A percentile compares a stretch with the other conserved stretches of the same genome.
Evolutionary conservation across 768 basidiomycete species (phyloP).

Genomic region (Leccinum truebloodii): DNA sequence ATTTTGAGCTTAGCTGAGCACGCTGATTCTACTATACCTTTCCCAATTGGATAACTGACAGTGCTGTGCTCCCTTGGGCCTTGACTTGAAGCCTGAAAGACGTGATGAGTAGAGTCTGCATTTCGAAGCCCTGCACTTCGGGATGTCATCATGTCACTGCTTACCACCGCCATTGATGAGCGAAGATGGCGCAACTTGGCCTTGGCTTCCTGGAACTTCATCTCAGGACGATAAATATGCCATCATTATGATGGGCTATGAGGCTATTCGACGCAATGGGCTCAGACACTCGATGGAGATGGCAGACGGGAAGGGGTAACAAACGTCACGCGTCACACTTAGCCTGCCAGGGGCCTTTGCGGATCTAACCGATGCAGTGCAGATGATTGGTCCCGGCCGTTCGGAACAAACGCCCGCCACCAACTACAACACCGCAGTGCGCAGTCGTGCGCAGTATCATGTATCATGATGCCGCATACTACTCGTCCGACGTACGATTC

Average conservation of each 20-base stretch:
- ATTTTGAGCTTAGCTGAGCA: neutral
- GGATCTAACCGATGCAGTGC: no score
- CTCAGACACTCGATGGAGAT: no score
- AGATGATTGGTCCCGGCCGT: no score
- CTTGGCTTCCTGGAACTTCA: constrained; percentile 24
- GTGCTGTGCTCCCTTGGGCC: neutral
- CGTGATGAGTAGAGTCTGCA: neutral
- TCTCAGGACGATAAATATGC: constrained; percentile 18
- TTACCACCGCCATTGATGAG: constrained; percentile 24
- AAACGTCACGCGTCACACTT: no score
- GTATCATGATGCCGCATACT: no score
- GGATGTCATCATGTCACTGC: neutral
- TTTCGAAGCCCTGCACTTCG: neutral
- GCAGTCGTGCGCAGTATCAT: no score
- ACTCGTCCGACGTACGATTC: no score
- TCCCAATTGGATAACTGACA: neutral
- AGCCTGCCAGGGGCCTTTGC: no score
- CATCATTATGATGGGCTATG: neutral
- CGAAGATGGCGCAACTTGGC: constrained; percentile 24
- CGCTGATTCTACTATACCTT: neutral
- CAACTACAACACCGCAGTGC: no score
- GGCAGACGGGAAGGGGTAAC: no score
- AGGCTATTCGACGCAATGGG: no score
- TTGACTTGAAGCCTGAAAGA: neutral
- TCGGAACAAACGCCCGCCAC: no score